Base-by-base conservation (phyloP, 768 basidiomycete species). In the Dendrothele bispora region DNA sequence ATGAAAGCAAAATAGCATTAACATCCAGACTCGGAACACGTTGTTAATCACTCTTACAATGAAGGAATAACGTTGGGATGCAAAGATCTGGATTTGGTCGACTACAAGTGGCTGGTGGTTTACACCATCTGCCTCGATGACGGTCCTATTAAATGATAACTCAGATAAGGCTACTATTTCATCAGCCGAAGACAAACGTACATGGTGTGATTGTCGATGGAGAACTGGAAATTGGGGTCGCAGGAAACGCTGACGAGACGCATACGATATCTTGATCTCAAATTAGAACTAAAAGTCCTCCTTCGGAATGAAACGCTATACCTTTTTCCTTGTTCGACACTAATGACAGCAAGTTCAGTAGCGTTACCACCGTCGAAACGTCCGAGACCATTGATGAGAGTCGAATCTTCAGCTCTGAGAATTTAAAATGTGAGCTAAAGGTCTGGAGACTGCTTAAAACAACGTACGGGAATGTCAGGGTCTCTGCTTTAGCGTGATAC, bases 61-160 rank as follows among this genome's bases (percentile, higher is more conserved):
- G 32, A 73, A 56, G 34, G 71, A 73, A 55, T 71, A 72, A 24
- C 71, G 63, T 50, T 73, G 71, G 3, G 63, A 70, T 41, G 71
- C 63, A 36, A 62, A 68, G 42, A 75, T 56, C 20, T 62, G 60
- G 28, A 75, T 53, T 24, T 62, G 66, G 46, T 74, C 71, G 3
- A 71, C 72, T 12, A 52, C 53, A 3, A 59, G 41, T 2, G 70
- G 74, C 7, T 51, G 32, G 3, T 56, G 57, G 28, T 62, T 65
- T 11, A 67, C 57, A 6, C 71, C 75, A 38, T 75, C 74, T n/a
- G n/a, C 65, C 50, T 78, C 75, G 42, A 77, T 78, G 49, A 76
- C 62, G 3, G 62, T 68, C 56, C 74, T 60, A 17, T 34, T 52
- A 12, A 20, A 48, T 70, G 70, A 5, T 58, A 59, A 27, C 66